Conservation (phyloP, 441 rosid species). For the Arabidopsis hybrid region DNA sequence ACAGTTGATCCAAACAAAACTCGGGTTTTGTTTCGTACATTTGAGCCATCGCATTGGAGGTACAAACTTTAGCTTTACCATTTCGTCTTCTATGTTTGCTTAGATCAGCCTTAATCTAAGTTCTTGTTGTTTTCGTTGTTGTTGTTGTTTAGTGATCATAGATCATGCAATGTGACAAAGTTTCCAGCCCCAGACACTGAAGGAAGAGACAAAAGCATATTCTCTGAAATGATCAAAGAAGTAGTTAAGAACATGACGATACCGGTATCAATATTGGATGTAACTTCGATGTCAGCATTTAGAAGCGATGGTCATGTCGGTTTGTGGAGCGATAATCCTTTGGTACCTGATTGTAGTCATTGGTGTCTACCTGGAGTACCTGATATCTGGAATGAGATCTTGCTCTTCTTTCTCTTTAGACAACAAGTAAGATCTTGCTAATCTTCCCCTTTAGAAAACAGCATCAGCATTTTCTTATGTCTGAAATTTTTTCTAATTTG, state of each 20-base stretch:
- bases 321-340: constrained; percentile 65
- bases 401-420: constrained; percentile 63
- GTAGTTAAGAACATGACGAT: constrained; percentile 60
- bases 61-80: constrained; percentile 32
- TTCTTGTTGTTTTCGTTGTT: background rate
- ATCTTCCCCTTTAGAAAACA: background rate
- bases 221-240: constrained; percentile 56
- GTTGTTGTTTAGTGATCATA: constrained; percentile 52
- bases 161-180: constrained; percentile 66
- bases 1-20: constrained; percentile 61
- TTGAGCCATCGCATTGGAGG: constrained; percentile 94
- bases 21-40: constrained; percentile 71
- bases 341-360: constrained; percentile 81
- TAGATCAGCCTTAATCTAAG: background rate
- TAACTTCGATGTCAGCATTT: constrained; percentile 73
- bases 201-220: constrained; percentile 57
- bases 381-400: constrained; percentile 80
- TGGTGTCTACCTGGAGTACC: constrained; percentile 93
- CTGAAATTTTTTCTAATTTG: constrained; percentile 8
- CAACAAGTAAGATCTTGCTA: constrained; percentile 31
- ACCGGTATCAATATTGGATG: constrained; percentile 60
- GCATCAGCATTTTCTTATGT: background rate
- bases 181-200: constrained; percentile 54
- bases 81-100: constrained; percentile 8
- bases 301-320: constrained; percentile 88